Evolutionary conservation across 2,329 filamentous ascomycete genomes (phyloP), one percentile per base, ranked within the genome.

Genomic region (Colletotrichum spinosum): DNA sequence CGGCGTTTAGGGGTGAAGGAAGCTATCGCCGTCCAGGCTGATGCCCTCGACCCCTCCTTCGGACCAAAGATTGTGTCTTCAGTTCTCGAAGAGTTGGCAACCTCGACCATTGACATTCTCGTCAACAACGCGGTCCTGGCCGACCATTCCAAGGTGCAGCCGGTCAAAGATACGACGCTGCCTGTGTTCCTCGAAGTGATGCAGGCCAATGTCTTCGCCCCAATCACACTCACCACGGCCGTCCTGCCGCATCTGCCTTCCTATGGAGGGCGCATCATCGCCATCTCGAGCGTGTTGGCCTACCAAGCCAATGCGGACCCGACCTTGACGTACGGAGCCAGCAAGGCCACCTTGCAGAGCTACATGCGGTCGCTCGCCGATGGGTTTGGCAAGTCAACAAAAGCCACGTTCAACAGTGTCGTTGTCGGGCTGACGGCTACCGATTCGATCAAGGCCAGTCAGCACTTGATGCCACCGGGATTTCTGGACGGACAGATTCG

Each of bases 301-400:
- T 45, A 49, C 33, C 33, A 9, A 17, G 38, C 33, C 2, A 62
- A 62, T 8, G 34, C 42, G 25, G 59, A 62, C 12, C 59, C 53
- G 3, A 45, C 45, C 33, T 56, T 62, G 38, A 62, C 59, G 3
- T 79, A 79, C 17, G 74, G 68, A 0, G 70, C 75, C 3, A 76
- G 73, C 1, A 79, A 79, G 55, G 77, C 75, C 6, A 75, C 77
- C 0, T 58, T 71, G 12, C 74, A 77, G 55, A 71, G 71, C 7
- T 54, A 73, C 4, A 69, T 60, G 2, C 69, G 74, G 2, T 71
- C 71, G 0, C 74, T 73, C 71, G 74, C 75, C 0, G 71, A 71
- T 15, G 73, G 75, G 44, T 71, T 75, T 0, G 73, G 73, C 13
- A 71, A 70, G 10, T 58, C 54, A 0, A 67, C 73, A 6, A 69